A percentile compares a stretch with the other conserved stretches of the same genome.
These are phyloP conservation scores for Pseudogymnoascus verrucosus DNA, from an alignment of 2,329 filamentous ascomycete genomes.

Conservation along the genomic window DNA sequence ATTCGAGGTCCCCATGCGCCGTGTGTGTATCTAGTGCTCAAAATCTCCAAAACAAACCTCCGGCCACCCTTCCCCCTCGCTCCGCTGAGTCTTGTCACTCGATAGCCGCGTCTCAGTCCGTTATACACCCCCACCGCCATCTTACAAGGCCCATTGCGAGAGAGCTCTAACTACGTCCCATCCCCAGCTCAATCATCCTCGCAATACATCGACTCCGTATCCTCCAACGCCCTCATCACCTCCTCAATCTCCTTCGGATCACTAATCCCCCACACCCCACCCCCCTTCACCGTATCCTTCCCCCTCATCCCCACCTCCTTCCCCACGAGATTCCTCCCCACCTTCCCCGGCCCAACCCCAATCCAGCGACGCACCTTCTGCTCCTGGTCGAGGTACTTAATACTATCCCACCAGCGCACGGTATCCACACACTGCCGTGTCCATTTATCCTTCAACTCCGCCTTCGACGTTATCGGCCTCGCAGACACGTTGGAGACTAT, in stretches of 20 bases:
- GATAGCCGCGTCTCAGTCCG: background rate
- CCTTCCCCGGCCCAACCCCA: slow-evolving; percentile 87
- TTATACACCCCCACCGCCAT: background rate
- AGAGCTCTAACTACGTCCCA: background rate
- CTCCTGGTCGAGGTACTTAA: slow-evolving; percentile 80
- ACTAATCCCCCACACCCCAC: too few species aligned
- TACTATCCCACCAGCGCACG: slow-evolving; percentile 89
- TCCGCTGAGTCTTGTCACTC: background rate
- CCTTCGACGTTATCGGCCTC: slow-evolving; percentile 63
- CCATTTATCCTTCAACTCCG: slow-evolving; percentile 70
- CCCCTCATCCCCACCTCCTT: slow-evolving; percentile 88
- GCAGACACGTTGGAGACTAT: slow-evolving; percentile 85
- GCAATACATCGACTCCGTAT: slow-evolving; percentile 41
- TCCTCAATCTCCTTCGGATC: slow-evolving; percentile 72
- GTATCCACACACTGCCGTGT: slow-evolving; percentile 83
- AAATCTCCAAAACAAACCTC: background rate
- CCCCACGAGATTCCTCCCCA: slow-evolving; percentile 84
- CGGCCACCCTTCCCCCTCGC: background rate
- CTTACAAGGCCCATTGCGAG: background rate
- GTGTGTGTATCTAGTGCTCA: background rate
- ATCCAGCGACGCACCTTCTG: slow-evolving; percentile 77
- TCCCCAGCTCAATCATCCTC: slow-evolving; percentile 21
- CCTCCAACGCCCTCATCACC: slow-evolving; percentile 55
- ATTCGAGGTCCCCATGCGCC: background rate
- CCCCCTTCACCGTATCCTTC: slow-evolving; percentile 72